phyloP scores from a whole-genome alignment of 2,329 filamentous ascomycete genomes.

The Verticillium isaacii region DNA sequence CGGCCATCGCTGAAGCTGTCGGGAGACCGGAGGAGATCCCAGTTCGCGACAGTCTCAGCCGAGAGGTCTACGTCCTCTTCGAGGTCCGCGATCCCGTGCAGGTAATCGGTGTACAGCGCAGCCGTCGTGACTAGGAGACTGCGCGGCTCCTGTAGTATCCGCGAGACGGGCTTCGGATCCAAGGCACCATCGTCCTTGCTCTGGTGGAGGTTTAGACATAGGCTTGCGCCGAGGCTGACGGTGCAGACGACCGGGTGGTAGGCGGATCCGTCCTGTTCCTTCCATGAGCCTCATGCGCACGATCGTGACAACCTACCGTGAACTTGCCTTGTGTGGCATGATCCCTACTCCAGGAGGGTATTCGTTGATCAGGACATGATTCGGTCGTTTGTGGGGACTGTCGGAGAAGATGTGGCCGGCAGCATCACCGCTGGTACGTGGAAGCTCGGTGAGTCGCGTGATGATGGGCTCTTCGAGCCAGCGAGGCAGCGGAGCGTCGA shows the following conservation, averaged over 20 bases:
- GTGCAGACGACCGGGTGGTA: slow-evolving; percentile 89
- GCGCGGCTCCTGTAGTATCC: slow-evolving; percentile 76
- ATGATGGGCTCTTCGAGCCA: slow-evolving; percentile 73
- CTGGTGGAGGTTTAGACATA: slow-evolving; percentile 73
- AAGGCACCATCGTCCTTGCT: slow-evolving; percentile 58
- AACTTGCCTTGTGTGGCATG: slow-evolving; percentile 76
- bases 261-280: slow-evolving; percentile 64
- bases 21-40: slow-evolving; percentile 56
- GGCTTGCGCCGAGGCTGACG: slow-evolving; percentile 72
- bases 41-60: slow-evolving; percentile 63
- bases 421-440: slow-evolving; percentile 24
- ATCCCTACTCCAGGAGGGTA: slow-evolving; percentile 88
- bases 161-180: slow-evolving; percentile 43
- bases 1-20: slow-evolving; percentile 42
- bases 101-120: slow-evolving; percentile 62
- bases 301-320: slow-evolving; percentile 13
- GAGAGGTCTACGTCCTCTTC: slow-evolving; percentile 62
- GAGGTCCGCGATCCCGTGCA: slow-evolving; percentile 71
- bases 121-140: slow-evolving; percentile 72
- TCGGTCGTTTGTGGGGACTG: slow-evolving; percentile 73
- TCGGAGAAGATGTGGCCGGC: slow-evolving; percentile 45
- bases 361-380: slow-evolving; percentile 92
- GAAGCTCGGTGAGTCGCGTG: slow-evolving; percentile 50
- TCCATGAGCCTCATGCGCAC: slow-evolving; percentile 17
- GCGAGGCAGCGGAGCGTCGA: slow-evolving; percentile 66